Evolutionary conservation across 345 rosid genomes (phyloP), one percentile per base, ranked within the genome.

Genomic region (Bretschneidera sinensis): DNA sequence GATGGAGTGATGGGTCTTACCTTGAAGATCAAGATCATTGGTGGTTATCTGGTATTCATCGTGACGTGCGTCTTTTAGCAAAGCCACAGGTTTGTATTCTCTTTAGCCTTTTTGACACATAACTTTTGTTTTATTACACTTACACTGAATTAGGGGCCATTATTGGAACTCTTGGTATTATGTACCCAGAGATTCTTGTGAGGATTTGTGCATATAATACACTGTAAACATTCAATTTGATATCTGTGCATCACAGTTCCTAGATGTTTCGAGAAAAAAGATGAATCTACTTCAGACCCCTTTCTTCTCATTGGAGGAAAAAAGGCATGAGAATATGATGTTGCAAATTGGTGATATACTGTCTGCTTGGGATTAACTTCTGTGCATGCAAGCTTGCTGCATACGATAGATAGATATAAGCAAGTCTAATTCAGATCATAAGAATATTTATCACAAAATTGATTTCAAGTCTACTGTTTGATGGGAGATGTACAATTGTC

Each of bases 1-100:
- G 99, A 84, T 94, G 99, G 99, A 88, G 99, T 79, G 97, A 94
- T 85, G 99, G 97, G 48, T 86, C 99, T 62, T 94, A 90, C 76
- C 97, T 94, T 60, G 99, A 94, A 82, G 99, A 90, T 85, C 99
- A 90, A 83, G 99, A 94, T 80, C 99, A 94, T 66, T 94, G 99
- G 99, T 73, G 97, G 97, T 74, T 94, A 69, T 94, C 99, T 54
- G 99, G 96, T 54, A 79, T 94, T 63, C 99, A 90, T 55, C 95
- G 97, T 19, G 99, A 94, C 24, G 99, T 94, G 78, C 96, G 86
- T 71, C 87, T 94, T 81, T 79, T 94, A 69, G 85, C 99, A 66
- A 94, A 94, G 76, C 97, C 99, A 60, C 85, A 85, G 95, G 99
- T 94, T 63, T 63, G 65, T 62, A 39, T 53, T 22, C 51, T 52